These are phyloP conservation scores for Sclerotinia sclerotiorum DNA, from an alignment of 2,329 filamentous ascomycete genomes.

Conservation along the genomic window DNA sequence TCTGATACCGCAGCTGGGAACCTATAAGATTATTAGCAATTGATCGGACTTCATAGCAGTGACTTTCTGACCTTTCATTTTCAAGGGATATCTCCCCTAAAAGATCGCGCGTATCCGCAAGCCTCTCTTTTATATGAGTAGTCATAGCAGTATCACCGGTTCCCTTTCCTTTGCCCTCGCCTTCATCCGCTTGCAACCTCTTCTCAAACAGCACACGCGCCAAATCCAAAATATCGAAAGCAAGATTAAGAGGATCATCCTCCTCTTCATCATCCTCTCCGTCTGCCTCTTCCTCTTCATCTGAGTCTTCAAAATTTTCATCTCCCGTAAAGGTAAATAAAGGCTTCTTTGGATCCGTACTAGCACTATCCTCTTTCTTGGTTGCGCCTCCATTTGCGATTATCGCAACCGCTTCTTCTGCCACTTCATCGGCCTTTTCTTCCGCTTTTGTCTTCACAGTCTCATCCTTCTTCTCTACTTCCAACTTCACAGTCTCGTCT, in stretches of 20 bases:
- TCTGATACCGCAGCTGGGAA: slow-evolving; percentile 87
- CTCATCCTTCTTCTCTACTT: slow-evolving; percentile 52
- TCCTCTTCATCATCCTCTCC: slow-evolving; percentile 48
- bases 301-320: slow-evolving; percentile 85
- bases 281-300: slow-evolving; percentile 64
- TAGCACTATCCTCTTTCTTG: slow-evolving; percentile 41
- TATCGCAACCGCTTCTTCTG: slow-evolving; percentile 49
- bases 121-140: slow-evolving; percentile 72
- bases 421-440: slow-evolving; percentile 46
- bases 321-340: slow-evolving; percentile 93
- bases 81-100: slow-evolving; percentile 96
- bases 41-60: background rate
- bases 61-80: slow-evolving; percentile 67
- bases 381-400: slow-evolving; percentile 35
- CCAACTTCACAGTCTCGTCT: slow-evolving; percentile 56
- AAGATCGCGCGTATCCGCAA: slow-evolving; percentile 83
- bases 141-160: slow-evolving; percentile 43
- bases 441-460: slow-evolving; percentile 45
- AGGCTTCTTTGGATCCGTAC: slow-evolving; percentile 60
- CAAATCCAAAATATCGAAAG: slow-evolving; percentile 81
- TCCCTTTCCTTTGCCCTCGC: slow-evolving; percentile 50
- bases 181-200: slow-evolving; percentile 51
- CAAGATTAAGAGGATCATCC: slow-evolving; percentile 71
- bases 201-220: slow-evolving; percentile 64
- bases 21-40: slow-evolving; percentile 43